Evolutionary conservation across 2,329 filamentous ascomycete species (phyloP).

Genomic region (Diplocarpon mali): DNA sequence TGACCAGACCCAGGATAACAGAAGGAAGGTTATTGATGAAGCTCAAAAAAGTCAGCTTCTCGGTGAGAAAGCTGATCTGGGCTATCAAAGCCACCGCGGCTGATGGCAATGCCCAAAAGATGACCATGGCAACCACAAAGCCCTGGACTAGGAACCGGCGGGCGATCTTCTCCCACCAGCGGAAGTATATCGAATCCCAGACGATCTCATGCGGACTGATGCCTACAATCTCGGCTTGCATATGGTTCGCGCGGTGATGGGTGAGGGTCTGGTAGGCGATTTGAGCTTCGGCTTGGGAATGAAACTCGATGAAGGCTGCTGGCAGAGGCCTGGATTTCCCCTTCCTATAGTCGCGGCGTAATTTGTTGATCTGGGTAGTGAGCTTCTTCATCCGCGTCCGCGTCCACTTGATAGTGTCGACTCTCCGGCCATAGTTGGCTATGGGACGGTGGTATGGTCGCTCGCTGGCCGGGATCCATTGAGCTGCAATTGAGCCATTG

Average conservation of each 20-base stretch:
- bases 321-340: slow-evolving; percentile 42
- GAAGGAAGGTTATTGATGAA: slow-evolving; percentile 47
- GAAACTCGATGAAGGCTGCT: slow-evolving; percentile 57
- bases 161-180: slow-evolving; percentile 49
- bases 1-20: slow-evolving; percentile 47
- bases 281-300: slow-evolving; percentile 49
- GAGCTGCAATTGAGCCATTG: slow-evolving; percentile 28
- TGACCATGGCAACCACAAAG: slow-evolving; percentile 44
- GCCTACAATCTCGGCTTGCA: slow-evolving; percentile 53
- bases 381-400: slow-evolving; percentile 26
- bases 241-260: slow-evolving; percentile 50
- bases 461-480: slow-evolving; percentile 26
- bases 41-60: slow-evolving; percentile 40
- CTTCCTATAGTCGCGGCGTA: slow-evolving; percentile 28
- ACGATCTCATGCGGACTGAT: slow-evolving; percentile 50
- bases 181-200: slow-evolving; percentile 55
- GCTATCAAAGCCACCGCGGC: slow-evolving; percentile 53
- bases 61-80: slow-evolving; percentile 46
- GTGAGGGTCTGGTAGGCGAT: slow-evolving; percentile 52
- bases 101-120: slow-evolving; percentile 59
- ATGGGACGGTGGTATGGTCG: slow-evolving; percentile 28
- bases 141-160: slow-evolving; percentile 38
- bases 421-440: slow-evolving; percentile 28
- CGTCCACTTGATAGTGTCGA: slow-evolving; percentile 30
- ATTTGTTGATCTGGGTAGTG: slow-evolving; percentile 24